phyloP scores from a whole-genome alignment of 176 grass and related monocot genomes.

The Elymus sibiricus region DNA sequence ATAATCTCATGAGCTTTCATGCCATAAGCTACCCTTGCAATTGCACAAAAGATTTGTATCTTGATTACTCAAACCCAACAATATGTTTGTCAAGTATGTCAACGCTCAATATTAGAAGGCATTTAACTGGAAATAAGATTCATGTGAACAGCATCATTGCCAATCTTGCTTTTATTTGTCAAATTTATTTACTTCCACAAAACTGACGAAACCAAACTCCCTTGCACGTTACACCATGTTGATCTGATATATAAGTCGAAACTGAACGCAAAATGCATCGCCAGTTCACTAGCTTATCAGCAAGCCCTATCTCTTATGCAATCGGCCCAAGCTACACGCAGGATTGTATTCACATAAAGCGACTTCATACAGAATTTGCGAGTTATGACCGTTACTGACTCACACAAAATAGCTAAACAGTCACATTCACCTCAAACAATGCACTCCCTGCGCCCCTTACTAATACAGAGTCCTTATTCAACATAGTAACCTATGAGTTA shows the following conservation, averaged over 20 bases:
- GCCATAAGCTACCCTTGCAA: no score
- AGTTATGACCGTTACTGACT: background rate
- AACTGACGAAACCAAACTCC: background rate
- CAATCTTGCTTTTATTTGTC: background rate
- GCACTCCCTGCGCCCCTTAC: background rate
- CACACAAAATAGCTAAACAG: background rate
- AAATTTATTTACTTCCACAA: background rate
- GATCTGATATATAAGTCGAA: background rate
- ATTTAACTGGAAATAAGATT: background rate
- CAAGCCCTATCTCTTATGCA: background rate
- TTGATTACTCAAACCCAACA: background rate
- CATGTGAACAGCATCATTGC: background rate
- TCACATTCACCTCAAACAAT: background rate
- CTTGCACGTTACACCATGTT: background rate
- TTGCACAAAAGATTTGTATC: background rate
- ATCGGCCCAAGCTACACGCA: background rate
- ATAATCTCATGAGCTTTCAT: no score
- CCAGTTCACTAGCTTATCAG: background rate
- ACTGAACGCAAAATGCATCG: background rate
- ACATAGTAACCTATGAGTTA: background rate
- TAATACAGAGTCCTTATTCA: background rate
- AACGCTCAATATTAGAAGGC: background rate
- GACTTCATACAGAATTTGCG: background rate
- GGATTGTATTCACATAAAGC: background rate
- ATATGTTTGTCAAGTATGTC: background rate